Evolutionary conservation across 805 yeast species (phyloP), one percentile per base, ranked within the genome.

Genomic region (Kuraishia piskuri): DNA sequence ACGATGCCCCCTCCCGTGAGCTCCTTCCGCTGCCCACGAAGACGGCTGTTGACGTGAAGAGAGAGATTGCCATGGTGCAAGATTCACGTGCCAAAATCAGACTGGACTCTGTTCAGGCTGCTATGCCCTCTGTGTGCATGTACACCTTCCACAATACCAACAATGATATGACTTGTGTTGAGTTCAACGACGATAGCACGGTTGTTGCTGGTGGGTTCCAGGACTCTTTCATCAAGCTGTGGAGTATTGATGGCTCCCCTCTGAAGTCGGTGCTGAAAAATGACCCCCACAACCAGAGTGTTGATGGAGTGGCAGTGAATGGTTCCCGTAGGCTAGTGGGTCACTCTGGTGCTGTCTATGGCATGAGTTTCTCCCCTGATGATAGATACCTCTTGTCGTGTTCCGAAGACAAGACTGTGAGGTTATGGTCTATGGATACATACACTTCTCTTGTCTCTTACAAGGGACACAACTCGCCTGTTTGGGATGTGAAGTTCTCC

Each of bases 101-200:
- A 58, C 66, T 92, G 51, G 88, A 83, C 22, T 75, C 84, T 4
- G 69, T 79, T 31, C 96, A 88, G 69, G 86, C 95, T 3, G 75
- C 90, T 22, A 80, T 92, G 23, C 99, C 99, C 22, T 87, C 96
- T 54, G 96, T 92, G 37, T 94, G 98, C 69, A 89, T 92, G 96
- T 94, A 94, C 73, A 92, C 98, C 0, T 91, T 94, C 72, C 99
- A 94, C 74, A 94, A 94, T 69, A 88, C 97, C 10, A 86, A 89
- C 65, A 86, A 86, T 58, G 95, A 88, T 56, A 73, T 94, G 77
- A 88, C 95, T n/a, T 82, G 90, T 50, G 65, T 92, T 49, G 88
- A 84, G 57, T 92, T 92, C 72, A 90, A 92, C 61, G 88, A 85
- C 52, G 97, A 92, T 67, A 83, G 92, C 19, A 82, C 91, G 22